A percentile compares a stretch with the other conserved stretches of the same genome.
phyloP scores from a whole-genome alignment of 306 rosid genomes.

The Lagenaria siceraria region DNA sequence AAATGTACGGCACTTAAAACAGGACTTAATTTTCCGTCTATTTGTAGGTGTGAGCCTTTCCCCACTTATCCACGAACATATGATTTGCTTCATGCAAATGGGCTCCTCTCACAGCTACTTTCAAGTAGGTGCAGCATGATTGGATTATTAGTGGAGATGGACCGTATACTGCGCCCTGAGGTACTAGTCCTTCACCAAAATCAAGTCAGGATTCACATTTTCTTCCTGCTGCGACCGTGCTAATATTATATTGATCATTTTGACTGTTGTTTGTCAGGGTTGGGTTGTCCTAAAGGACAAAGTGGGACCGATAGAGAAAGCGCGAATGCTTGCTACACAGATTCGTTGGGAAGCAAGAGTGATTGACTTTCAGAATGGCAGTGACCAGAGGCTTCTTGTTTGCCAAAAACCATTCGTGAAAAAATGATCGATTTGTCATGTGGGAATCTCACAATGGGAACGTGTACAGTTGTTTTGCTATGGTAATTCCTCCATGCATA shows the following conservation, averaged over 20 bases:
- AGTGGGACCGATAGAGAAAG: conserved; percentile 69
- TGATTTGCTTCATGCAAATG: conserved; percentile 82
- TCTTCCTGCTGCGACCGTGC: not conserved
- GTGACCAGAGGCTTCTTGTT: conserved; percentile 87
- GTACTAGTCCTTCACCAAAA: conserved; percentile 18
- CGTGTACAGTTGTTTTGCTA: conserved; percentile 35
- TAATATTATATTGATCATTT: not conserved
- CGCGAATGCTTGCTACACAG: conserved; percentile 67
- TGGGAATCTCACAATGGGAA: conserved; percentile 25
- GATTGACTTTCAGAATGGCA: conserved; percentile 89
- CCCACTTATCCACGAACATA: conserved; percentile 96
- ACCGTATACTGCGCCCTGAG: conserved; percentile 95
- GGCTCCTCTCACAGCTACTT: conserved; percentile 58
- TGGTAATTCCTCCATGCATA: conserved; percentile 39
- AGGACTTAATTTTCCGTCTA: not conserved
- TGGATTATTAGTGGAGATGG: conserved; percentile 89
- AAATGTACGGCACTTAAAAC: not conserved
- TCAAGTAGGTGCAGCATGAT: conserved; percentile 66
- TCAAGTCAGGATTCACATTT: not conserved
- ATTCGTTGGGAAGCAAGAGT: conserved; percentile 99
- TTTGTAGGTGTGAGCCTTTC: conserved; percentile 82
- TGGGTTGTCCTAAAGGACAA: conserved; percentile 81
- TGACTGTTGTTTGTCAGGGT: conserved; percentile 42
- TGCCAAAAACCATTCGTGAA: conserved; percentile 89
- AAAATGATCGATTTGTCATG: conserved; percentile 44